Percentiles rank a stretch among this genome's conserved stretches.
phyloP scores from a whole-genome alignment of 768 basidiomycete genomes.

The Pleurotus pulmonarius region DNA sequence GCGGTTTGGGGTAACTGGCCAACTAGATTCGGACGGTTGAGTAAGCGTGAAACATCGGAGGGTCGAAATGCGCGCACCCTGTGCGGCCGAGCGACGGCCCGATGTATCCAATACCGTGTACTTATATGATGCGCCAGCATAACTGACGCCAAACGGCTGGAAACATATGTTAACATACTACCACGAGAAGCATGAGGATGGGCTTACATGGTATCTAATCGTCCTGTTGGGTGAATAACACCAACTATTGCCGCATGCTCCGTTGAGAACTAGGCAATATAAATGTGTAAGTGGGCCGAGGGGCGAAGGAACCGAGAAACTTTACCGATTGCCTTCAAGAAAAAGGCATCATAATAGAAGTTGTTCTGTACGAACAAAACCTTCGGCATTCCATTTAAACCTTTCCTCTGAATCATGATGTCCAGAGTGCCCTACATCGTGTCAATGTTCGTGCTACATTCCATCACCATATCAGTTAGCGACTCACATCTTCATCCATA shows the following conservation, averaged over 20 bases:
- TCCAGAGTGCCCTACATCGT: conserved; percentile 74
- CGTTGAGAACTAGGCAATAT: too few species aligned
- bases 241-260: conserved; percentile 82
- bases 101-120: conserved; percentile 93
- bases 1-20: conserved; percentile 91
- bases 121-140: conserved; percentile 94
- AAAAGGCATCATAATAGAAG: conserved; percentile 98
- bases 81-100: conserved; percentile 84
- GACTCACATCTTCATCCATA: conserved; percentile 93
- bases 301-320: background rate
- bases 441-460: conserved; percentile 1
- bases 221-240: conserved; percentile 64
- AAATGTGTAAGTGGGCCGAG: too few species aligned
- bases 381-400: conserved; percentile 55
- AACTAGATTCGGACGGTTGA: conserved; percentile 41
- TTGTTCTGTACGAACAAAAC: conserved; percentile 91
- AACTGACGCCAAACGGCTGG: conserved; percentile 91
- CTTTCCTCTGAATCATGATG: conserved; percentile 85
- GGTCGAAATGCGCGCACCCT: conserved; percentile 47
- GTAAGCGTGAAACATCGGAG: background rate
- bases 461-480: too few species aligned
- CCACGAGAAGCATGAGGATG: conserved; percentile 9
- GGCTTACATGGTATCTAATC: conserved; percentile 69
- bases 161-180: background rate
- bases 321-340: conserved; percentile 92